phyloP scores from a whole-genome alignment of 805 yeast species.

The Ogataea ganodermae region DNA sequence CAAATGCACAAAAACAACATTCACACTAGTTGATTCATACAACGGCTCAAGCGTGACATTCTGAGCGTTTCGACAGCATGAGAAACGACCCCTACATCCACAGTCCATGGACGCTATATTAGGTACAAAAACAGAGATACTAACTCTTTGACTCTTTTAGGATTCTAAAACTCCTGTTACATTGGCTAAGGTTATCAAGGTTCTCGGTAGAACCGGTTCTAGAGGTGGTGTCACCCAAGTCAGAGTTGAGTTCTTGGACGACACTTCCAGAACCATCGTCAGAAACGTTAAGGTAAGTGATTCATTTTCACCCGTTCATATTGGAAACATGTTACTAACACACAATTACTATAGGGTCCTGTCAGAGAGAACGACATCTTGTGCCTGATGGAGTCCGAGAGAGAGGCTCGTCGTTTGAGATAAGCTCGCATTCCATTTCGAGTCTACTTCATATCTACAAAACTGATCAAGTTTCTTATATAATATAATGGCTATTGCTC shows the following conservation, averaged over 20 bases:
- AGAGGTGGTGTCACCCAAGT: conserved; percentile 99
- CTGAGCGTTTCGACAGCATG: no score
- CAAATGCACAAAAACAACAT: not conserved
- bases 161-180: conserved; percentile 89
- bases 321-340: conserved; percentile 13
- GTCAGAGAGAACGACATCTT: conserved; percentile 98
- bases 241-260: conserved; percentile 96
- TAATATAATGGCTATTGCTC: conserved; percentile 18
- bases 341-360: conserved; percentile 56
- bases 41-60: no score
- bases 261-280: conserved; percentile 92
- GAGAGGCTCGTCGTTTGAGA: conserved; percentile 98
- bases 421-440: conserved; percentile 36
- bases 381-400: conserved; percentile 99
- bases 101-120: no score
- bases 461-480: conserved; percentile 11
- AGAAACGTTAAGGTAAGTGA: conserved; percentile 77
- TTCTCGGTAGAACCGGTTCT: conserved; percentile 99
- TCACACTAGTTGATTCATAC: no score
- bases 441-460: conserved; percentile 9
- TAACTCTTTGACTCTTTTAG: no score
- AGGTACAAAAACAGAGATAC: no score
- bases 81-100: no score
- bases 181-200: conserved; percentile 99
- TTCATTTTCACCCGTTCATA: not conserved